Evolutionary conservation across 768 basidiomycete genomes (phyloP).

Genomic region (Xerocomellus chrysenteron): DNA sequence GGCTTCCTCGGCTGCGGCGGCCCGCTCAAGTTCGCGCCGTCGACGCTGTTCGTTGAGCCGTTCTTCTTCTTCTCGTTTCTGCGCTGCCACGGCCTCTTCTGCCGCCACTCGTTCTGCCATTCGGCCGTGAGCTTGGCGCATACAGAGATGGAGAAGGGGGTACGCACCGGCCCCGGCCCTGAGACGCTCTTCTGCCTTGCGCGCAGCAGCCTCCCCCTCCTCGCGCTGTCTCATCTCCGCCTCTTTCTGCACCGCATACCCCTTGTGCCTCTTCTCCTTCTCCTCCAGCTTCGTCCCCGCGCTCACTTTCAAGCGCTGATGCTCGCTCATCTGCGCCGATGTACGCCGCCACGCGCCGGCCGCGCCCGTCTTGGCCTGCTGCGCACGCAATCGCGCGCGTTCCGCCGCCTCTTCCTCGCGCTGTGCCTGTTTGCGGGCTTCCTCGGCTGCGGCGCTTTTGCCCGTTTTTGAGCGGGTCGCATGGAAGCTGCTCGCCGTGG

Average conservation of each 20-base stretch:
- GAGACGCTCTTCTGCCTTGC: constrained; percentile 39
- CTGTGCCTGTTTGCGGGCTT: constrained; percentile 57
- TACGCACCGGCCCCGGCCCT: constrained; percentile 52
- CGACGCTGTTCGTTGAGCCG: constrained; percentile 49
- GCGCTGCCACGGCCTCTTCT: constrained; percentile 54
- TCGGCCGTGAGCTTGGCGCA: constrained; percentile 1
- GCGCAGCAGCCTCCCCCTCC: constrained; percentile 21
- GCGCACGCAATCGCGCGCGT: constrained; percentile 39
- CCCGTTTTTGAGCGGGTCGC: no score
- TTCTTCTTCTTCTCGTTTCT: constrained; percentile 64
- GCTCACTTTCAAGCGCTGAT: constrained; percentile 47
- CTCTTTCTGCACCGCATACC: constrained; percentile 59
- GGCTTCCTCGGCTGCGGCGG: constrained; percentile 52
- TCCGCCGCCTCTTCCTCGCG: constrained; percentile 71
- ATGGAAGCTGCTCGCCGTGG: no score
- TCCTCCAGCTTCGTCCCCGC: constrained; percentile 78
- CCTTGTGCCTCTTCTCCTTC: constrained; percentile 68
- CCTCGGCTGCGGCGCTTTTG: background rate
- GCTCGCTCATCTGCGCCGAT: constrained; percentile 47
- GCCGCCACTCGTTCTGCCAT: constrained; percentile 51
- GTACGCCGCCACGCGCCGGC: constrained; percentile 15
- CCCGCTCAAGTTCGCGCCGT: constrained; percentile 50
- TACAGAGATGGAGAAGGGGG: background rate
- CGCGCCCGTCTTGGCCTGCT: constrained; percentile 23
- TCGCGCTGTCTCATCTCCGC: constrained; percentile 37